These are phyloP conservation scores for Blastobotrys petasosporus DNA, from an alignment of 1,139 yeast species.

Conservation along the genomic window DNA sequence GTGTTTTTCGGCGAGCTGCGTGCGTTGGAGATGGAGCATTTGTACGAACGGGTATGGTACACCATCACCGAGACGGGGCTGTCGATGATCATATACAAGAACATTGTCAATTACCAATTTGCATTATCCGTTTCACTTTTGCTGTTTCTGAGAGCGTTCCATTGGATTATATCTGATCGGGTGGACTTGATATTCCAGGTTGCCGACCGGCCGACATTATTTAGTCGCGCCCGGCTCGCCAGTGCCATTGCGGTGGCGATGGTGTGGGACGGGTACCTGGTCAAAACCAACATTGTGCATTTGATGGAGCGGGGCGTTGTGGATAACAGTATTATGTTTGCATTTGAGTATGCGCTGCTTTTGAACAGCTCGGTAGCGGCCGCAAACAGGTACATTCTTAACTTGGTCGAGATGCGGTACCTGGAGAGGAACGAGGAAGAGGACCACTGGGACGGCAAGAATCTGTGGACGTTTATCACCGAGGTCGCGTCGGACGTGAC, in stretches of 20 bases:
- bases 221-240: slow-evolving; percentile 34
- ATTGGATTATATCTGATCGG: slow-evolving; percentile 54
- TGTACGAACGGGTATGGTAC: slow-evolving; percentile 60
- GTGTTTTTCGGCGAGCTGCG: slow-evolving; percentile 72
- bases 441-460: slow-evolving; percentile 70
- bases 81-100: slow-evolving; percentile 55
- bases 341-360: slow-evolving; percentile 69
- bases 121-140: slow-evolving; percentile 35
- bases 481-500: slow-evolving; percentile 45
- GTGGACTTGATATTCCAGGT: slow-evolving; percentile 34
- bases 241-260: slow-evolving; percentile 41
- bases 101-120: slow-evolving; percentile 50
- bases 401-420: slow-evolving; percentile 51
- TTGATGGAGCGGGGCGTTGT: slow-evolving; percentile 41
- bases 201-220: slow-evolving; percentile 29
- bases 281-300: slow-evolving; percentile 54
- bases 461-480: slow-evolving; percentile 51
- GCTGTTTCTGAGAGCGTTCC: slow-evolving; percentile 60
- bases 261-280: slow-evolving; percentile 46
- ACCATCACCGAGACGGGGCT: slow-evolving; percentile 63
- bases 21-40: slow-evolving; percentile 68
- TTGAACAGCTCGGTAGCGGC: slow-evolving; percentile 50
- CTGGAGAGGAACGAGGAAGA: slow-evolving; percentile 47
- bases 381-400: slow-evolving; percentile 46
- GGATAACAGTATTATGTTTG: slow-evolving; percentile 48